Evolutionary conservation across 148 eudicot species (phyloP).

Genomic region (Amaranthus palmeri): DNA sequence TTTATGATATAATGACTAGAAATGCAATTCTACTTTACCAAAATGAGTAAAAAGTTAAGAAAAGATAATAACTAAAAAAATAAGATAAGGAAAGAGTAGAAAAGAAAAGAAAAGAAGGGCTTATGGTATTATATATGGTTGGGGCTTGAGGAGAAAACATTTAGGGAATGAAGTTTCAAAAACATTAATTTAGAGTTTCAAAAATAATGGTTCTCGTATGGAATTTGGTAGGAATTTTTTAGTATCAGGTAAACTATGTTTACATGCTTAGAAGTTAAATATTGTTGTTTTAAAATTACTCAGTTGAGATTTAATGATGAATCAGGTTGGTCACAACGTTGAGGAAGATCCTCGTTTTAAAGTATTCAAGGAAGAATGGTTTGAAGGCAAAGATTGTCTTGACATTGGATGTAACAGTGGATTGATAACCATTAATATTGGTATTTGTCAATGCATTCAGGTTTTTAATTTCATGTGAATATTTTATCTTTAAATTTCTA

Average conservation of each 20-base stretch:
- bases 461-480: slow-evolving; percentile 9
- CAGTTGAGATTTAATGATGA: slow-evolving; percentile 14
- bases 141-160: too few relatives aligned
- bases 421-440: slow-evolving; percentile 66
- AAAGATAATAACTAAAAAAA: too few relatives aligned
- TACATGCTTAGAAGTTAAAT: not conserved
- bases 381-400: slow-evolving; percentile 84
- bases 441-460: slow-evolving; percentile 28
- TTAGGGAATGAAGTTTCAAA: too few relatives aligned
- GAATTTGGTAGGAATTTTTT: not conserved
- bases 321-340: slow-evolving; percentile 63
- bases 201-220: too few relatives aligned
- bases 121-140: too few relatives aligned
- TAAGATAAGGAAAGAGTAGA: too few relatives aligned
- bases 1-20: not conserved
- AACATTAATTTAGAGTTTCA: too few relatives aligned
- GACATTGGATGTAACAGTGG: slow-evolving; percentile 97
- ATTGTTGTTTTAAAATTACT: not conserved
- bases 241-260: not conserved
- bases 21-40: too few relatives aligned
- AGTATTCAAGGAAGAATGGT: slow-evolving; percentile 75
- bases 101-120: too few relatives aligned
- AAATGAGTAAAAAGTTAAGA: too few relatives aligned
- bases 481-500: not conserved
- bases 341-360: slow-evolving; percentile 88